Base-by-base conservation (phyloP, 2,329 filamentous ascomycete genomes). In the Rugonectria rugulosa region DNA sequence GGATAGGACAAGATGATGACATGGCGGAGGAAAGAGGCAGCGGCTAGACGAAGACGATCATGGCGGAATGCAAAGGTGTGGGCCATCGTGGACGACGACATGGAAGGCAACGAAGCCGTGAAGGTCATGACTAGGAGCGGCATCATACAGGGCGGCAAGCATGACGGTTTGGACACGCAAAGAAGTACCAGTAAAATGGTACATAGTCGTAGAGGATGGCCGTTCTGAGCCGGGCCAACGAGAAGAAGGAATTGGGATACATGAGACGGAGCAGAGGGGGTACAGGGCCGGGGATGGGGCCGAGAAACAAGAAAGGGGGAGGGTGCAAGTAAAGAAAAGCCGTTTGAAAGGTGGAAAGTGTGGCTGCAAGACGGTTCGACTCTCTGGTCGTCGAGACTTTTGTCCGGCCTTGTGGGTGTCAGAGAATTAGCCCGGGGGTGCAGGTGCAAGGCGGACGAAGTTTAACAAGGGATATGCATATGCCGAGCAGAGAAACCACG, bases 1-100 rank as follows among this genome's bases (percentile, higher is more conserved):
- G 69, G 69, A 67, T 53, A 61, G 69, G 69, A 67, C 62, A 66
- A 61, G 64, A 71, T 70, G 70, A 70, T 70, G 68, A 64, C 66
- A 71, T 71, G 66, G 64, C 58, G 56, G 56, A 69, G 62, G 68
- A 64, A 65, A 62, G 62, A 63, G 59, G 60, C 54, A 59, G 61
- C 57, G 57, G 53, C 63, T 66, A 63, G 61, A 64, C 57, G 61
- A 63, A 68, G 71, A 70, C 62, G 65, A 71, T 70, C 66, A 68
- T 65, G 66, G 71, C 67, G 66, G 68, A 64, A 66, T 70, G 68
- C 68, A 68, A 66, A 68, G 61, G 67, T 67, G 70, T 72, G 70
- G 70, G 63, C 68, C 68, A 63, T 67, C 56, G 60, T 61, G 59
- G 66, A 68, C 59, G 66, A 68, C 59, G 61, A 54, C 62, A 63